Conservation (phyloP, 1,139 yeast genomes). For the Lodderomyces orthopsilosis region DNA sequence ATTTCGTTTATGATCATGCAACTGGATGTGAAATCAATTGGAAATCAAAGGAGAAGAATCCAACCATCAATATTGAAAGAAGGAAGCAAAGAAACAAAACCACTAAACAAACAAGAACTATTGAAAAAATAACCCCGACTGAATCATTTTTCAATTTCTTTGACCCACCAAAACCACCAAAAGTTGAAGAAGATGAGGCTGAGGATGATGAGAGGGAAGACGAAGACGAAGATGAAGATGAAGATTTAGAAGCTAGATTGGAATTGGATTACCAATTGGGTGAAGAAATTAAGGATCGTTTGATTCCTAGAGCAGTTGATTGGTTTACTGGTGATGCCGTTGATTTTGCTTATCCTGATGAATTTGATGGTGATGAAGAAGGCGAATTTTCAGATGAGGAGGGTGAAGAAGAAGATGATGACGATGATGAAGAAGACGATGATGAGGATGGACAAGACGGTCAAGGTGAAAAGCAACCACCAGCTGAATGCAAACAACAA, state of each 20-base stretch:
- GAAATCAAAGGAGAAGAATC: constrained; percentile 77
- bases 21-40: constrained; percentile 87
- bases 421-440: constrained; percentile 33
- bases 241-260: constrained; percentile 78
- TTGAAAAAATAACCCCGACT: constrained; percentile 88
- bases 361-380: constrained; percentile 47
- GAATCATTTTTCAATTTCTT: constrained; percentile 95
- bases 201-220: constrained; percentile 34
- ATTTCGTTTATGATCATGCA: constrained; percentile 95
- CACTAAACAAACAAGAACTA: constrained; percentile 94
- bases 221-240: constrained; percentile 63
- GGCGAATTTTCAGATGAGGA: constrained; percentile 38
- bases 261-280: constrained; percentile 95
- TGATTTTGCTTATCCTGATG: constrained; percentile 49
- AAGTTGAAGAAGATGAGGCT: constrained; percentile 36
- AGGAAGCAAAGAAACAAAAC: constrained; percentile 97
- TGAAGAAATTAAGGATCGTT: constrained; percentile 92
- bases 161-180: constrained; percentile 85
- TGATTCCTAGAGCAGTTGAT: constrained; percentile 93
- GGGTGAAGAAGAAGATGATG: constrained; percentile 53
- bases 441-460: constrained; percentile 27
- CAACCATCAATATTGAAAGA: constrained; percentile 84
- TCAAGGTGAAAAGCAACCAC: constrained; percentile 56
- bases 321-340: constrained; percentile 99
- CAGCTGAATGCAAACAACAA: constrained; percentile 87